Evolutionary conservation across 306 rosid species (phyloP), one percentile per base, ranked within the genome.

Genomic region (Fragaria vesca): DNA sequence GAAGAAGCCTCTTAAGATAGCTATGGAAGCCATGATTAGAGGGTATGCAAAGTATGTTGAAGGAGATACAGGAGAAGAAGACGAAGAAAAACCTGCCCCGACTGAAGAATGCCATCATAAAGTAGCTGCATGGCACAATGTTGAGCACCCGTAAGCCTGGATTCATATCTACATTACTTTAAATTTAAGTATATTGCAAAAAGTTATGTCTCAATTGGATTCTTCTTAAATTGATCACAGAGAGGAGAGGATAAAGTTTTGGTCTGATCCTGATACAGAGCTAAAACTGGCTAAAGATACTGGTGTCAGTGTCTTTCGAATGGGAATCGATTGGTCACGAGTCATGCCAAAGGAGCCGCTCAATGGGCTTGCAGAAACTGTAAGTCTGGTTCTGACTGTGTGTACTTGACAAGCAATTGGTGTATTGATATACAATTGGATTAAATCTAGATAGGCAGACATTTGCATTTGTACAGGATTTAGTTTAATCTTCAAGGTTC

Each of bases 181-280:
- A 34, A 58, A 70, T 51, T 43, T 8, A 70, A 72, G 81, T 80
- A 47, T 15, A 34, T 43, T 75, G 61, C 65, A 63, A 50, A 34
- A 40, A 42, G 12, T 63, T 1, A 63, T 6, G 36, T 63, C 77
- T 67, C 17, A 79, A 68, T 51, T 63, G 67, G 71, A 66, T 58
- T 75, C 74, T 83, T 87, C 74, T 84, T 87, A 78, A 75, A 60
- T 69, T 79, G 78, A 66, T 86, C 87, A 79, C 91, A 95, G 98
- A 85, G 90, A 91, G 87, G 96, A 92, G 88, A 92, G 98, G 85
- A 81, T 95, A 80, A 92, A 90, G 90, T 95, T 95, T 92, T 95
- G 98, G 98, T 89, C 98, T 54, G 97, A 95, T 83, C 98, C 98
- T 81, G 98, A 95, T 87, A 86, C 86, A 74, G 98, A 95, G 83